Evolutionary conservation across 306 rosid genomes (phyloP), one percentile per base, ranked within the genome.

Genomic region (Corylus avellana): DNA sequence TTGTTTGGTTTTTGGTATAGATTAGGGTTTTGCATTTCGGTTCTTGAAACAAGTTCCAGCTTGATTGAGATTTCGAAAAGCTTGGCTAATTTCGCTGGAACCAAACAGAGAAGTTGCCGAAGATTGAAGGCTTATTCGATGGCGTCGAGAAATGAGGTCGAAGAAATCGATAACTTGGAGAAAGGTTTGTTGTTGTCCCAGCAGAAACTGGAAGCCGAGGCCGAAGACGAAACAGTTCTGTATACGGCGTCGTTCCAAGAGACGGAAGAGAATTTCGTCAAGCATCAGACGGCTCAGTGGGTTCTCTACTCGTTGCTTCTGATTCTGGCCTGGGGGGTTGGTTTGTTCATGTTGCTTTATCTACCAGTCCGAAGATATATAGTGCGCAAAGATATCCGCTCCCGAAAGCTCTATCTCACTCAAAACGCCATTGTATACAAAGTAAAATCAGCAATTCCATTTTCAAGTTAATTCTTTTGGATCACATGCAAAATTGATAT

Each of bases 271-370:
- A 86, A 53, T 61, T 95, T 86, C 47, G 82, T 95, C 3, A 92
- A 88, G 87, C 89, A 82, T 77, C 89, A 87, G 35, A 92, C 97
- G 2, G 78, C 90, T 14, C 91, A 81, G 47, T 95, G 97, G 98
- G 86, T 92, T 58, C 87, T 95, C 14, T 92, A 91, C 87, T 95
- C 97, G 1, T 48, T 84, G 37, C 84, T 92, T 77, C 74, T 95
- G 71, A 62, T 95, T 27, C 73, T 95, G 72, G 98, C 96, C 7
- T 95, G 94, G 97, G 98, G 98, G 50, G 78, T 95, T 75, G 98
- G 98, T 1, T 22, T 95, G 14, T 83, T 95, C 44, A 91, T 95
- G 98, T 63, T 94, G 85, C 80, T 94, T 25, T 92, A 94, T 86
- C 63, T 92, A 9, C 97, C 97, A 0, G 76, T 94, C 17, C 84